Evolutionary conservation across 2,329 filamentous ascomycete species (phyloP).

Genomic region (Alternaria metachromatica): DNA sequence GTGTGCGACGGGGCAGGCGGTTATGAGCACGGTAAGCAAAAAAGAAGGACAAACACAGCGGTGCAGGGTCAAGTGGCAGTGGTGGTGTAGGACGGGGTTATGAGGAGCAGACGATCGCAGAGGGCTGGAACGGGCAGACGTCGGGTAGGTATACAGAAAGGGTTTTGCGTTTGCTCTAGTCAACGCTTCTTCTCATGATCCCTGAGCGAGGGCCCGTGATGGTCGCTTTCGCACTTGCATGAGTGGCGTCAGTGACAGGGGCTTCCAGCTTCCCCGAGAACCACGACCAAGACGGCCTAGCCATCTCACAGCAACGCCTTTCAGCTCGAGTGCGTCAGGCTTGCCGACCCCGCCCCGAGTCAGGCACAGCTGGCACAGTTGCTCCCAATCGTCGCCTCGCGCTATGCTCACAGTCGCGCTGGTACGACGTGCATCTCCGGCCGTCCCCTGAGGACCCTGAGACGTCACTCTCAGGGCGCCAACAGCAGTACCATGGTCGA

Average conservation of each 20-base stretch:
- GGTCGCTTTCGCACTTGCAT: constrained; percentile 15
- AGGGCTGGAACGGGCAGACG: constrained; percentile 18
- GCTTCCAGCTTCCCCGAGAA: constrained; percentile 26
- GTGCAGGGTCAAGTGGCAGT: constrained; percentile 11
- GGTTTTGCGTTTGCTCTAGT: constrained; percentile 34
- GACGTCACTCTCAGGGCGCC: constrained; percentile 13
- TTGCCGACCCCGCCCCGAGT: constrained; percentile 16
- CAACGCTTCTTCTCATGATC: constrained; percentile 13
- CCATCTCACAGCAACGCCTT: constrained; percentile 1
- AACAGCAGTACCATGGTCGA: constrained; percentile 14
- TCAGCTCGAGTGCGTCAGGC: constrained; percentile 3
- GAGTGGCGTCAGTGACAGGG: constrained; percentile 26
- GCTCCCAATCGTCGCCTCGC: background rate
- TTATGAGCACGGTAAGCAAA: constrained; percentile 13
- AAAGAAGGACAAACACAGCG: constrained; percentile 28
- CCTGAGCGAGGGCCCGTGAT: constrained; percentile 12
- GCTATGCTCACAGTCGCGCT: background rate
- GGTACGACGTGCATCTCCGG: background rate
- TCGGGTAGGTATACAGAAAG: constrained; percentile 24
- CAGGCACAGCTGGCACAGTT: background rate
- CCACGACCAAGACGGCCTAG: constrained; percentile 10
- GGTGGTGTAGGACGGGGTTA: constrained; percentile 12
- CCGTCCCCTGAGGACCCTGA: constrained; percentile 14
- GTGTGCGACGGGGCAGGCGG: constrained; percentile 4
- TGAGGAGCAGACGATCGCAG: constrained; percentile 21